A percentile compares a stretch with the other conserved stretches of the same genome.
These are phyloP conservation scores for Cryptococcus deneoformans DNA, from an alignment of 1,284 basidiomycete genomes.

Conservation along the genomic window DNA sequence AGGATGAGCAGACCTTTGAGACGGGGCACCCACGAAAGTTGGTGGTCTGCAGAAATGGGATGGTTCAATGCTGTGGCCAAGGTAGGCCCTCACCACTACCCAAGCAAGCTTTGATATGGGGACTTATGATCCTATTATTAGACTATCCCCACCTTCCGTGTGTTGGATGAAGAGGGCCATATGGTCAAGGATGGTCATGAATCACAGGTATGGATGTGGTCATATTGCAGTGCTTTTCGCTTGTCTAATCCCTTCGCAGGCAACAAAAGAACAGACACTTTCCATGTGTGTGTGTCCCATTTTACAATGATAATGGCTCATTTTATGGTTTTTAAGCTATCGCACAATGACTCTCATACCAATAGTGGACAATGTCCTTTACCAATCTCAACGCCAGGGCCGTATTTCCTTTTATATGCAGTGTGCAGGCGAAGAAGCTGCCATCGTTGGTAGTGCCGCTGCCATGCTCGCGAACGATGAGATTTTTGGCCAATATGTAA, in stretches of 20 bases:
- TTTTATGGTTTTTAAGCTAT: slow-evolving; percentile 54
- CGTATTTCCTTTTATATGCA: slow-evolving; percentile 82
- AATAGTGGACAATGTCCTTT: slow-evolving; percentile 79
- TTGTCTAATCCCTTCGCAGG: background rate
- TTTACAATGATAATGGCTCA: background rate
- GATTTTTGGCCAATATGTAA: slow-evolving; percentile 57
- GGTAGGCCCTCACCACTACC: slow-evolving; percentile 11
- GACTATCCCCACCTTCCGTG: slow-evolving; percentile 70
- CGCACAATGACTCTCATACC: slow-evolving; percentile 81
- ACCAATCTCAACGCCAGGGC: slow-evolving; percentile 89
- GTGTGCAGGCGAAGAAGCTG: slow-evolving; percentile 87
- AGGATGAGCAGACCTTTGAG: slow-evolving; percentile 42
- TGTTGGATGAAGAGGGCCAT: slow-evolving; percentile 72
- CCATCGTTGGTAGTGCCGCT: slow-evolving; percentile 84
- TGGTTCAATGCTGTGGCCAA: slow-evolving; percentile 49
- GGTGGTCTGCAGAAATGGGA: slow-evolving; percentile 44
- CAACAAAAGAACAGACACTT: background rate
- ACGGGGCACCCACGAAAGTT: slow-evolving; percentile 46
- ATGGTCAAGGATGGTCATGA: slow-evolving; percentile 67
- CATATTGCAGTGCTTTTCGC: background rate
- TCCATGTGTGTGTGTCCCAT: slow-evolving; percentile 19
- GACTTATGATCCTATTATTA: slow-evolving; percentile 1
- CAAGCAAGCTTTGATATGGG: background rate
- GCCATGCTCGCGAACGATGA: slow-evolving; percentile 81
- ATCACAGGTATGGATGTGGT: slow-evolving; percentile 58